These are phyloP conservation scores for Russula earlei DNA, from an alignment of 768 basidiomycete genomes.

Conservation along the genomic window DNA sequence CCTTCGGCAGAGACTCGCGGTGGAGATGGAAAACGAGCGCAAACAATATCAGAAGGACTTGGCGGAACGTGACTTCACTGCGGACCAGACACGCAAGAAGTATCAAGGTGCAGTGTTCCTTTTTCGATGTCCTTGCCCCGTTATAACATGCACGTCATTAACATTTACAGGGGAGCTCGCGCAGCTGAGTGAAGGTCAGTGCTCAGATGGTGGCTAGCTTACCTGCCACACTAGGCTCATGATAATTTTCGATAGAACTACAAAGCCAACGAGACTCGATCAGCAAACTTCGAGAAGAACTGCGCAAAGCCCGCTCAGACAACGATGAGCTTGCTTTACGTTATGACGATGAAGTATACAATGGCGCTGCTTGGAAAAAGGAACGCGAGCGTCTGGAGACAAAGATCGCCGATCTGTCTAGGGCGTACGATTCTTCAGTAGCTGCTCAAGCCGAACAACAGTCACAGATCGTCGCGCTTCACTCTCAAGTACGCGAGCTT, in stretches of 20 bases:
- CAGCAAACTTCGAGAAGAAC: slow-evolving; percentile 71
- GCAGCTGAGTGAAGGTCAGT: slow-evolving; percentile 66
- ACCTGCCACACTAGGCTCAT: not conserved
- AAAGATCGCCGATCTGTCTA: slow-evolving; percentile 66
- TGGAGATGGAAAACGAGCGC: slow-evolving; percentile 71
- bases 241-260: slow-evolving; percentile 39
- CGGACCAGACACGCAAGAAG: slow-evolving; percentile 77
- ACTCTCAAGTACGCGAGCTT: slow-evolving; percentile 80
- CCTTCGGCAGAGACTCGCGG: slow-evolving; percentile 57
- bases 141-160: not conserved
- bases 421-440: slow-evolving; percentile 65
- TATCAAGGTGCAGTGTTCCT: slow-evolving; percentile 54
- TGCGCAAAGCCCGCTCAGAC: slow-evolving; percentile 66
- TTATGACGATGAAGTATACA: slow-evolving; percentile 71
- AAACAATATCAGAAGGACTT: slow-evolving; percentile 73
- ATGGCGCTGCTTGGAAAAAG: slow-evolving; percentile 73
- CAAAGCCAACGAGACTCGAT: slow-evolving; percentile 70
- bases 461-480: slow-evolving; percentile 70
- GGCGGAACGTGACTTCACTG: slow-evolving; percentile 66
- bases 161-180: slow-evolving; percentile 56
- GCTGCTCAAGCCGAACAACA: slow-evolving; percentile 74
- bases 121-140: not conserved
- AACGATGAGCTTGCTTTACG: slow-evolving; percentile 66
- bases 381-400: slow-evolving; percentile 82
- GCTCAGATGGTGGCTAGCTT: not conserved